These are phyloP conservation scores for Thalassiosira profunda DNA, from an alignment of 108 stramenopile species.

Conservation along the genomic window DNA sequence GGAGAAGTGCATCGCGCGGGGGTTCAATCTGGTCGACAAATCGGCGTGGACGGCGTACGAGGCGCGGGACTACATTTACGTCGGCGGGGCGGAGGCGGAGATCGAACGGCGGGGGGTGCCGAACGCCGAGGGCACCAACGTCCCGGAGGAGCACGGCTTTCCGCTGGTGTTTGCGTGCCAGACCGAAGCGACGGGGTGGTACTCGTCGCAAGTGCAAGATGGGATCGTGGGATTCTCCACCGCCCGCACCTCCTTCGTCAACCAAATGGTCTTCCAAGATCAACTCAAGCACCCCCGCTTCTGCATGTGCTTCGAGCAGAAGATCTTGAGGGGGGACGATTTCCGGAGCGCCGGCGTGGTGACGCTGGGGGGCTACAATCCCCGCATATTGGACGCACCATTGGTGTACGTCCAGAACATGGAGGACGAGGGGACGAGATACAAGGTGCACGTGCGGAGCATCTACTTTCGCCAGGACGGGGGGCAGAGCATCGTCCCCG, in stretches of 20 bases:
- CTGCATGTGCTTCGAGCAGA: slow-evolving; percentile 45
- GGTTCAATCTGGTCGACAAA: slow-evolving; percentile 24
- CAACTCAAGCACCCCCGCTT: slow-evolving; percentile 50
- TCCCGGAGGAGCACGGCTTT: slow-evolving; percentile 34
- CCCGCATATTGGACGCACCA: slow-evolving; percentile 31
- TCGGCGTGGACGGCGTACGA: slow-evolving; percentile 55
- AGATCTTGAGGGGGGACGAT: slow-evolving; percentile 9
- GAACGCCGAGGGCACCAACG: slow-evolving; percentile 22
- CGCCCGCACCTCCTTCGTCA: slow-evolving; percentile 47
- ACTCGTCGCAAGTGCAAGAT: slow-evolving; percentile 49
- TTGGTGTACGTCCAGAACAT: slow-evolving; percentile 54
- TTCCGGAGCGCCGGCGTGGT: slow-evolving; percentile 24
- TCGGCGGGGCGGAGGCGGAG: slow-evolving; percentile 39
- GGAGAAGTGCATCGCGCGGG: slow-evolving; percentile 14
- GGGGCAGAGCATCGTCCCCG: slow-evolving; percentile 33
- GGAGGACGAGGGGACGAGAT: slow-evolving; percentile 21
- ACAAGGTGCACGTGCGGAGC: slow-evolving; percentile 46
- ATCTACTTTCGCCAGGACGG: slow-evolving; percentile 49
- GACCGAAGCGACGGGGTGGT: slow-evolving; percentile 51
- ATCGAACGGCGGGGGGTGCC: background rate
- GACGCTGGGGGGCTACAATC: slow-evolving; percentile 55
- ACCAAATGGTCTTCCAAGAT: slow-evolving; percentile 53
- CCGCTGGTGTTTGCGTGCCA: slow-evolving; percentile 60
- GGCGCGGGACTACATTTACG: slow-evolving; percentile 44
- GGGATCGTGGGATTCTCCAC: slow-evolving; percentile 48